Conservation (phyloP, 768 basidiomycete species). For the Wakefieldia striispora region DNA sequence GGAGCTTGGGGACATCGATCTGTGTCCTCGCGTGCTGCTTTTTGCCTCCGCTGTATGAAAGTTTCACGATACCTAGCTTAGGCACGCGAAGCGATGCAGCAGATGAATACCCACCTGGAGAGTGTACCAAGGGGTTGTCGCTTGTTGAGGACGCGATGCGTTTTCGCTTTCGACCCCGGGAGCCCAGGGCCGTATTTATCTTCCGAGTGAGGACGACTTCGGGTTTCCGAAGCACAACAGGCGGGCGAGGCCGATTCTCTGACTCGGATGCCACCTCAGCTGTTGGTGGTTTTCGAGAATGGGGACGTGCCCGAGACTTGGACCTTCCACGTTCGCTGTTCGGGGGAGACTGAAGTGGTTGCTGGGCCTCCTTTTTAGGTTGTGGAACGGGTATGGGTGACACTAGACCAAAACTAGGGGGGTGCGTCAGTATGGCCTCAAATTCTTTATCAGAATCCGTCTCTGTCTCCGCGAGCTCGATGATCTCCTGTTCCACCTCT, state of each 20-base stretch:
- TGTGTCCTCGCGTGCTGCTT: slow-evolving; percentile 5
- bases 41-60: slow-evolving; percentile 5
- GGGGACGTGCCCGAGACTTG: slow-evolving; percentile 8
- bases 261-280: background rate
- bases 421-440: slow-evolving; percentile 23
- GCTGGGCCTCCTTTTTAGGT: slow-evolving; percentile 3
- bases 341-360: slow-evolving; percentile 13
- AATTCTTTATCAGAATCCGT: slow-evolving; percentile 32
- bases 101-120: slow-evolving; percentile 22
- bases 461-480: slow-evolving; percentile 26
- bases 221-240: slow-evolving; percentile 8
- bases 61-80: slow-evolving; percentile 8
- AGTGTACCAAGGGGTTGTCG: slow-evolving; percentile 2
- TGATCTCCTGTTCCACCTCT: slow-evolving; percentile 20
- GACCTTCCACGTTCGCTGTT: slow-evolving; percentile 14
- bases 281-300: slow-evolving; percentile 3
- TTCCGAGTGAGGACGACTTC: slow-evolving; percentile 8
- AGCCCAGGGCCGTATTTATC: background rate
- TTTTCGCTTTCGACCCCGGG: slow-evolving; percentile 25
- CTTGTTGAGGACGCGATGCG: slow-evolving; percentile 17
- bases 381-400: slow-evolving; percentile 6
- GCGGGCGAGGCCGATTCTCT: slow-evolving; percentile 2
- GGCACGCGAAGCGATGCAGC: background rate
- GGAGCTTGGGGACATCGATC: slow-evolving; percentile 5
- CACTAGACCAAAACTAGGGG: slow-evolving; percentile 12